phyloP scores from a whole-genome alignment of 2,329 filamentous ascomycete genomes.

The Myriosclerotinia curreyana region DNA sequence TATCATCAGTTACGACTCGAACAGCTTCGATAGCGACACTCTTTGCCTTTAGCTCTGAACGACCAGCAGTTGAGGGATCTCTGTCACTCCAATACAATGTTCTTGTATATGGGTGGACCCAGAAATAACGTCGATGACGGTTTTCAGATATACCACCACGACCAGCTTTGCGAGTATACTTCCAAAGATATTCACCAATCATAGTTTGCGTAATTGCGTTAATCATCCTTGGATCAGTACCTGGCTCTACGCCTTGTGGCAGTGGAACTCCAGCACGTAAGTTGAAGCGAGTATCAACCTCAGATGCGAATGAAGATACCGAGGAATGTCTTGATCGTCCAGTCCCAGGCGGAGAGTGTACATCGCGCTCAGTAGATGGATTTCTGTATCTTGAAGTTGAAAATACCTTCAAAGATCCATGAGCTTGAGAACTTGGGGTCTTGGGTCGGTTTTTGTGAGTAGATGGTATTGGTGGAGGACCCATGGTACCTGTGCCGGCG shows the following conservation, averaged over 20 bases:
- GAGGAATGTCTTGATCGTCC: slow-evolving; percentile 68
- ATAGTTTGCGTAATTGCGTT: slow-evolving; percentile 99
- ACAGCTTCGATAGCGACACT: slow-evolving; percentile 90
- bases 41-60: slow-evolving; percentile 74
- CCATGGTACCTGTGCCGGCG: slow-evolving; percentile 58
- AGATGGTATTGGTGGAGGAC: slow-evolving; percentile 77
- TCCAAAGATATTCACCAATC: slow-evolving; percentile 99
- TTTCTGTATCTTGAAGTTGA: slow-evolving; percentile 50
- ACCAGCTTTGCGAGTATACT: slow-evolving; percentile 95
- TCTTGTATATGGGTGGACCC: slow-evolving; percentile 96
- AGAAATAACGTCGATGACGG: slow-evolving; percentile 93
- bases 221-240: slow-evolving; percentile 95
- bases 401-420: slow-evolving; percentile 41
- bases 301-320: slow-evolving; percentile 91
- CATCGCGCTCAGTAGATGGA: slow-evolving; percentile 49
- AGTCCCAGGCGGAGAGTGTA: slow-evolving; percentile 47
- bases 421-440: slow-evolving; percentile 55
- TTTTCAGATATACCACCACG: slow-evolving; percentile 84
- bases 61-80: slow-evolving; percentile 77
- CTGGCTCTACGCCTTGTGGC: slow-evolving; percentile 60
- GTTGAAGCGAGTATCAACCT: slow-evolving; percentile 89
- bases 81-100: slow-evolving; percentile 95
- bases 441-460: slow-evolving; percentile 58
- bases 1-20: slow-evolving; percentile 87
- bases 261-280: slow-evolving; percentile 57